phyloP scores from a whole-genome alignment of 148 eudicot species.

The Chenopodium album region DNA sequence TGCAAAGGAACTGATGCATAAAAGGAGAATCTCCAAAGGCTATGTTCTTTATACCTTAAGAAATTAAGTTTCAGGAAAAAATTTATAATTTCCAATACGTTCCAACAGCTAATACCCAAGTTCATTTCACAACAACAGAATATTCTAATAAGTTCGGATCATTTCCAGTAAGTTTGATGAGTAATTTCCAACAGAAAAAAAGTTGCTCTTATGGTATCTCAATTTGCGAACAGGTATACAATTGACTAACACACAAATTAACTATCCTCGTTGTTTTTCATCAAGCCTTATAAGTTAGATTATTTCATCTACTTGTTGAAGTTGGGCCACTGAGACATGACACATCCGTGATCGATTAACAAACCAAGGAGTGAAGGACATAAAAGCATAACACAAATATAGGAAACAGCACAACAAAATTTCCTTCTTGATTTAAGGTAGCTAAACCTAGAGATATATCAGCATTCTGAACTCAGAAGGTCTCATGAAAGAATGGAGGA shows the following conservation, averaged over 20 bases:
- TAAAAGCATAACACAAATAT: neutral
- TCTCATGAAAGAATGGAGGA: neutral
- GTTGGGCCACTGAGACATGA: slow-evolving; percentile 3
- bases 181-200: neutral
- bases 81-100: too few relatives aligned
- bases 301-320: neutral
- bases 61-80: neutral
- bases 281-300: neutral
- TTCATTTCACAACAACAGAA: neutral
- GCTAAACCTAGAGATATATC: neutral
- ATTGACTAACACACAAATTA: neutral
- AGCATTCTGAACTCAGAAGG: neutral
- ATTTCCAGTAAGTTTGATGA: neutral
- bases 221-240: neutral
- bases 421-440: neutral
- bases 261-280: neutral
- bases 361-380: neutral
- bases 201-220: neutral
- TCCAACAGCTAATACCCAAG: neutral
- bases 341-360: neutral
- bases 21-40: neutral
- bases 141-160: neutral
- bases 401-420: neutral
- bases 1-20: neutral
- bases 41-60: neutral